Evolutionary conservation across 805 yeast genomes (phyloP).

Genomic region (Teunomyces gatunensis): DNA sequence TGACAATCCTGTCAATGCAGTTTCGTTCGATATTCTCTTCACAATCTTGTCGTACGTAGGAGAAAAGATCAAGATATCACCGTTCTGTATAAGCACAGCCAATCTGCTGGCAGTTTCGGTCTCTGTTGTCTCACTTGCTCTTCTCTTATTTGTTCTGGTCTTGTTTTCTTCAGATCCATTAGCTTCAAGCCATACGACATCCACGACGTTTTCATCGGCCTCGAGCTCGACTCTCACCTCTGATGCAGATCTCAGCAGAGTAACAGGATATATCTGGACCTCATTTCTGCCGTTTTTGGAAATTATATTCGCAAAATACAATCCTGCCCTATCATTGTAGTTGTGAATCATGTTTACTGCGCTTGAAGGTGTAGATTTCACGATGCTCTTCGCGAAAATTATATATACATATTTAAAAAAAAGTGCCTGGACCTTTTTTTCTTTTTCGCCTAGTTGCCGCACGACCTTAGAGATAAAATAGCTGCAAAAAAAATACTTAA

Average conservation of each 20-base stretch:
- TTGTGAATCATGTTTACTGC: slow-evolving; percentile 5
- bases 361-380: background rate
- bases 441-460: background rate
- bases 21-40: slow-evolving; percentile 30
- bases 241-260: slow-evolving; percentile 15
- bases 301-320: slow-evolving; percentile 36
- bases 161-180: slow-evolving; percentile 12
- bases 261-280: slow-evolving; percentile 39
- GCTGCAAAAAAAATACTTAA: background rate
- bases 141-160: slow-evolving; percentile 17
- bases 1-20: slow-evolving; percentile 15
- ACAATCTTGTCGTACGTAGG: slow-evolving; percentile 40
- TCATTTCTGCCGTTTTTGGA: slow-evolving; percentile 47
- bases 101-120: slow-evolving; percentile 14
- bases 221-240: slow-evolving; percentile 39
- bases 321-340: slow-evolving; percentile 26
- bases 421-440: background rate
- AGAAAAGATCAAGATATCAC: slow-evolving; percentile 43
- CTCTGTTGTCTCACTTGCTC: background rate
- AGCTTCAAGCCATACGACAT: slow-evolving; percentile 35
- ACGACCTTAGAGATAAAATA: background rate
- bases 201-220: slow-evolving; percentile 34
- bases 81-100: slow-evolving; percentile 31
- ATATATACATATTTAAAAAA: background rate
- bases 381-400: slow-evolving; percentile 4